Evolutionary conservation across 208 protist species (phyloP), one percentile per base, ranked within the genome.

Genomic region (Trypanosoma boissoni): DNA sequence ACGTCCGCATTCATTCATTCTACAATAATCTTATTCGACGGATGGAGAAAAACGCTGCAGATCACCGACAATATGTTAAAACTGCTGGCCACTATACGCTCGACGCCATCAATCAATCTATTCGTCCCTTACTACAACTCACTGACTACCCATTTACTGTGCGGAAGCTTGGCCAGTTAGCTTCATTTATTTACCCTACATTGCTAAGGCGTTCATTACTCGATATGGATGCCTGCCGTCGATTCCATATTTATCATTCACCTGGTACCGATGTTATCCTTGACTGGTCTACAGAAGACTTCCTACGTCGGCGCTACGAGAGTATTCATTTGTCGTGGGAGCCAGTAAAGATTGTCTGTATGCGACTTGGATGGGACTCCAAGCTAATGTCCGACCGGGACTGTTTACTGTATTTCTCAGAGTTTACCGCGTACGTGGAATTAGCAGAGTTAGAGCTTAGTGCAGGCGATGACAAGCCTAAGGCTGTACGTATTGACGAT

Each of bases 271-370:
- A 89, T 46, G 64, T 90, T 36, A 45, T 95, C 31, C 66, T 95
- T 9, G 88, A 95, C 75, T 95, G 88, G 86, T 90, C 83, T 5
- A 71, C 76, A 26, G 85, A 95, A 65, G 85, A 92, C 58, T 95
- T 95, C 60, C 74, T 95, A 12, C 88, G 88, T 14, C 83, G 85
- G 48, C 88, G 88, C 54, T 95, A 95, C 69, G 88, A 95, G 68
- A 90, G 88, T 51, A 84, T 95, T 63, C 88, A 95, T 53, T 29
- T 92, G 34, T 95, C 88, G 56, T 95, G 88, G 88, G 85, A 95
- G 71, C 86, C 83, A 16, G 72, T 92, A 68, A 76, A 90, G 48
- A 76, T 91, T 21, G 79, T 95, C 21, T 80, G 72, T 53, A 76
- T 75, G 58, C 82, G 88, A 31, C 91, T 88, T 54, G 83, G 83